Base-by-base conservation (phyloP, 2,329 filamentous ascomycete species). In the Claviceps capensis region DNA sequence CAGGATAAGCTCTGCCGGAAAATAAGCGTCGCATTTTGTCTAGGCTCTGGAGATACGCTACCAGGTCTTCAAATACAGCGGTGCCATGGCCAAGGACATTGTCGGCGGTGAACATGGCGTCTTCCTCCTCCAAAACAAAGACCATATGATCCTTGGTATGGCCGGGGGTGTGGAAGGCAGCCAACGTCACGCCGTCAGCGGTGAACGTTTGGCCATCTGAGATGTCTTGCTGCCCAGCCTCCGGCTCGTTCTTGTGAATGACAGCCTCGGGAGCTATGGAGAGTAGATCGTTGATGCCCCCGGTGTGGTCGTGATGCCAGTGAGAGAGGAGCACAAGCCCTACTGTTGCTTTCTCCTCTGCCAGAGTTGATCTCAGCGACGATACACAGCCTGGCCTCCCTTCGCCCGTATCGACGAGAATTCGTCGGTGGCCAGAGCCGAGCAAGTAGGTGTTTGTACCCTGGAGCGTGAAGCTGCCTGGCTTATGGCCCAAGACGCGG, bases 401-500 rank as follows among this genome's bases (percentile, higher is more conserved):
- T 67, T 95, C 85, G 48, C 86, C 93, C 0, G 90, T 95, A 69
- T 98, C 93, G 62, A 98, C 81, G 22, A 98, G 78, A 53, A 97
- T 75, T 9, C 93, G 82, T 6, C 71, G 69, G 5, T 72, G 65
- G 3, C 90, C 91, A 6, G 78, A 82, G 53, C 93, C 93, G 54
- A 98, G 63, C 17, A 98, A 77, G 66, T 98, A 98, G 37, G 93
- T 98, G 67, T 98, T 98, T 59, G 93, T 96, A 56, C 89, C 84
- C 68, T 85, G 79, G 11, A 85, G 69, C 4, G 79, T 77, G 61
- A 82, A 83, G 73, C 95, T 96, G 63, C 86, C 81, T 13, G 93
- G 91, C 67, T 98, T 98, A 8, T 86, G 88, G 53, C 85, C 93
- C 17, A 97, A 74, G 55, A 98, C 86, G 52, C 93, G 80, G 56